Percentiles rank a stretch among this genome's conserved stretches.
These are phyloP conservation scores for Boletus nobilissimus DNA, from an alignment of 1,284 basidiomycete genomes.

Conservation along the genomic window DNA sequence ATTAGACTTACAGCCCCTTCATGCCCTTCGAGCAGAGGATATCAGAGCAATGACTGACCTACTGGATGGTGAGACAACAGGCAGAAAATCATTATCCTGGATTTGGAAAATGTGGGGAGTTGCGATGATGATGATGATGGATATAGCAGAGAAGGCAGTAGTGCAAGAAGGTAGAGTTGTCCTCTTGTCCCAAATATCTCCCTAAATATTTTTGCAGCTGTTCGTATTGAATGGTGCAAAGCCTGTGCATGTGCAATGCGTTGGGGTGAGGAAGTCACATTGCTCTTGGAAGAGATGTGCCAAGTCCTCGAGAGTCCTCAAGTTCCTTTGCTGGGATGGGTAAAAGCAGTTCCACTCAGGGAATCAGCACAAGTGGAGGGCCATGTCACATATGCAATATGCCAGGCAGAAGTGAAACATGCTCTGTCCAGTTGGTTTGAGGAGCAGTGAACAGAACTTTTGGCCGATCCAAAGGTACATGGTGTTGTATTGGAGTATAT, in stretches of 20 bases:
- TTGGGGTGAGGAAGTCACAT: background rate
- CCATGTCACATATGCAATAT: background rate
- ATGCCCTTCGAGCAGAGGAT: background rate
- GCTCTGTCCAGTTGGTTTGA: background rate
- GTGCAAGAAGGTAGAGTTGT: background rate
- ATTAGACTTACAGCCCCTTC: background rate
- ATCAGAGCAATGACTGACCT: constrained; percentile 2
- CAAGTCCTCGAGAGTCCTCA: background rate
- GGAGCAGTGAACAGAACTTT: background rate
- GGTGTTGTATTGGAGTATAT: background rate
- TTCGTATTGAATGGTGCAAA: background rate
- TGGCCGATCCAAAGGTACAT: background rate
- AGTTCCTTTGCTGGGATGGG: background rate
- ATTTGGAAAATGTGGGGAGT: background rate
- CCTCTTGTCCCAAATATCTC: background rate
- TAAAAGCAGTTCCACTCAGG: background rate
- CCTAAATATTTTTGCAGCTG: background rate
- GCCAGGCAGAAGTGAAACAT: background rate
- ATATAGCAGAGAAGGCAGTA: background rate
- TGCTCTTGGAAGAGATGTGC: background rate
- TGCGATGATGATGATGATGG: background rate
- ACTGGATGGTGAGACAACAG: background rate
- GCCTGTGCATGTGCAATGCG: background rate
- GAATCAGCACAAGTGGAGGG: background rate
- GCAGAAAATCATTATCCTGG: background rate